Evolutionary conservation across 768 basidiomycete species (phyloP).

Genomic region (Suillus spraguei): DNA sequence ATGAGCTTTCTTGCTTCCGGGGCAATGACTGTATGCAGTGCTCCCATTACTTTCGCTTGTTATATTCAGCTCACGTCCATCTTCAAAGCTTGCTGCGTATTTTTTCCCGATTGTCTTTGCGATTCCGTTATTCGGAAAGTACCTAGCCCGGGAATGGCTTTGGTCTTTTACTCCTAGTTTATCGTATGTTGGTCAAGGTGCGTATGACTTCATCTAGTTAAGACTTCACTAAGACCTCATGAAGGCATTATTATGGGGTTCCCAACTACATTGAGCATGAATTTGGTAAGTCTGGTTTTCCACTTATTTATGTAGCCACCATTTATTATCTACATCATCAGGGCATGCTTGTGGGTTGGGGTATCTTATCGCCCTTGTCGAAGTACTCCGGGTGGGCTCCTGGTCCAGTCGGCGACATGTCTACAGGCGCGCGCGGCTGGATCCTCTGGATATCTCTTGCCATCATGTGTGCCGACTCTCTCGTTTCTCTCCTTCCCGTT

Average conservation of each 20-base stretch:
- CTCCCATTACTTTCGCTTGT: background rate
- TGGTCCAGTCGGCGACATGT: conserved; percentile 86
- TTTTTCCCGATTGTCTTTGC: conserved; percentile 90
- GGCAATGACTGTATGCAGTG: conserved; percentile 66
- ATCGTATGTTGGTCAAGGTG: conserved; percentile 90
- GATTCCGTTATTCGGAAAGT: conserved; percentile 81
- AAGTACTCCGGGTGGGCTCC: conserved; percentile 90
- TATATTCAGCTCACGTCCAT: conserved; percentile 10
- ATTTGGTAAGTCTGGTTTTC: conserved; percentile 50
- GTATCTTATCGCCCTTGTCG: conserved; percentile 84
- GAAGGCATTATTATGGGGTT: conserved; percentile 97
- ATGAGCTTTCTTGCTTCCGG: conserved; percentile 82
- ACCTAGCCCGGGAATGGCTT: conserved; percentile 85
- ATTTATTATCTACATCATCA: conserved; percentile 26
- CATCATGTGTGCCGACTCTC: conserved; percentile 92
- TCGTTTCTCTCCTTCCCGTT: conserved; percentile 85
- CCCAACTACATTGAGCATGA: conserved; percentile 93
- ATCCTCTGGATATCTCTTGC: conserved; percentile 96
- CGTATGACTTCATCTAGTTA: conserved; percentile 7
- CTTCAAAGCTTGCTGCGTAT: conserved; percentile 72
- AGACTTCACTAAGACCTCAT: conserved; percentile 10
- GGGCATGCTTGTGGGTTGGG: conserved; percentile 99
- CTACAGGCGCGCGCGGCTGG: conserved; percentile 90
- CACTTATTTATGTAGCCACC: conserved; percentile 12
- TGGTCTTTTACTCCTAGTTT: conserved; percentile 94